Evolutionary conservation across 2,329 filamentous ascomycete species (phyloP).

Genomic region (Aspergillus texensis): DNA sequence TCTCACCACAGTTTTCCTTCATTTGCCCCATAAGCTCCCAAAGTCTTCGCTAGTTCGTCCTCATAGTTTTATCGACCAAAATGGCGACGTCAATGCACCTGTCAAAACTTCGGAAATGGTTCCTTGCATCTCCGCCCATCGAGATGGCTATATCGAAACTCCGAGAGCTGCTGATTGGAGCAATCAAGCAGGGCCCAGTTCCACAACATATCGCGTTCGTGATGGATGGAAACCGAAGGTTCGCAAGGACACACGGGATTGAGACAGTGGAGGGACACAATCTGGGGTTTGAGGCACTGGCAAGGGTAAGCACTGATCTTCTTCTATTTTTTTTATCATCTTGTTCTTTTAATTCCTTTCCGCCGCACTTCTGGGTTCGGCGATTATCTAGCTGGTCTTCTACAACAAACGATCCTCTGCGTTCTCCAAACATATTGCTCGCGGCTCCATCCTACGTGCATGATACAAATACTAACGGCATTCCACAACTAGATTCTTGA

Average conservation of each 20-base stretch:
- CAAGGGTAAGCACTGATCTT: slow-evolving; percentile 62
- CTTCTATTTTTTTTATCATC: slow-evolving; percentile 4
- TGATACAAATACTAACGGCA: not conserved
- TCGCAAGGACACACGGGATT: slow-evolving; percentile 85
- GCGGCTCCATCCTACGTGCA: not conserved
- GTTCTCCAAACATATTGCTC: not conserved
- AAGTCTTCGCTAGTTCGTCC: not conserved
- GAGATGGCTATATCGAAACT: slow-evolving; percentile 83
- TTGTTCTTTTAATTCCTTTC: not conserved
- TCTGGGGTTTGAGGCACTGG: slow-evolving; percentile 91
- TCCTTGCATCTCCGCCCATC: slow-evolving; percentile 83
- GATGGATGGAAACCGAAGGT: slow-evolving; percentile 97
- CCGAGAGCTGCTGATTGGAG: slow-evolving; percentile 83
- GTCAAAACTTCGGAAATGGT: slow-evolving; percentile 69
- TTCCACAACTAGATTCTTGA: slow-evolving; percentile 72
- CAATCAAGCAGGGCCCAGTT: slow-evolving; percentile 85
- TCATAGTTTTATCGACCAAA: slow-evolving; percentile 15
- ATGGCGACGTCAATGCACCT: slow-evolving; percentile 59
- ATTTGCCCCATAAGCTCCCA: too few species aligned
- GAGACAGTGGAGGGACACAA: slow-evolving; percentile 97
- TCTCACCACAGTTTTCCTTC: not conserved
- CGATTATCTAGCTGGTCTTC: not conserved
- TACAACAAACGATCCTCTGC: not conserved
- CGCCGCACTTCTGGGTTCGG: not conserved
- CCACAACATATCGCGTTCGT: slow-evolving; percentile 98